Evolutionary conservation across 306 rosid species (phyloP), one percentile per base, ranked within the genome.

Genomic region (Sophora flavescens): DNA sequence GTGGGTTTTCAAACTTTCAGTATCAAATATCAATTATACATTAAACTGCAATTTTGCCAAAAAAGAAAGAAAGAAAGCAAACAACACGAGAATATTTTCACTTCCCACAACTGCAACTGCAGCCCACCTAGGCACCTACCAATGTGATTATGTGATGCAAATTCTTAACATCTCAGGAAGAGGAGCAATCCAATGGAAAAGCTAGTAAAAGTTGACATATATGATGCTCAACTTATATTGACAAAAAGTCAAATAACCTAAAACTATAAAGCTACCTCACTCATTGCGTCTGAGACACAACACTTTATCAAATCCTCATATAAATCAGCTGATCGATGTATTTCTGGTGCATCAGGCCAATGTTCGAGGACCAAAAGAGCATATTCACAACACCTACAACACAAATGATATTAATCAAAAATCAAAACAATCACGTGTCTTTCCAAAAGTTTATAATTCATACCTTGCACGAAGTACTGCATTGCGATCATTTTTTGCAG

Each of bases 281-380:
- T 96, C 97, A 96, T 96, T 72, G 99, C 99, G 75, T 96, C 99
- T 45, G 91, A 90, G 70, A 96, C 99, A 72, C 99, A 96, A 78
- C 97, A 91, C 79, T 81, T 96, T 75, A 96, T 91, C 79, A 93
- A n/a, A 80, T 93, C 98, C 86, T 96, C 99, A 78, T 87, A 96
- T 81, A 93, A 84, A 74, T 96, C 99, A 5, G 99, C 93, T 5
- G 90, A 86, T 70, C 99, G 90, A 22, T 84, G 99, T 78, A 96
- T 84, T 86, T 96, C 99, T 45, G 99, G 97, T 39, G 97, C 96
- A 91, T 96, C 99, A 30, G 99, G 90, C 99, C 99, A 96, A 81
- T 96, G 84, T 78, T 96, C 99, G 65, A 96, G 89, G 79, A 96
- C 87, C 88, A 96, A 81, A 53, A 88, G 85, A 47, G 99, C 96